phyloP scores from a whole-genome alignment of 768 basidiomycete species.

The Termitomyces sp. region DNA sequence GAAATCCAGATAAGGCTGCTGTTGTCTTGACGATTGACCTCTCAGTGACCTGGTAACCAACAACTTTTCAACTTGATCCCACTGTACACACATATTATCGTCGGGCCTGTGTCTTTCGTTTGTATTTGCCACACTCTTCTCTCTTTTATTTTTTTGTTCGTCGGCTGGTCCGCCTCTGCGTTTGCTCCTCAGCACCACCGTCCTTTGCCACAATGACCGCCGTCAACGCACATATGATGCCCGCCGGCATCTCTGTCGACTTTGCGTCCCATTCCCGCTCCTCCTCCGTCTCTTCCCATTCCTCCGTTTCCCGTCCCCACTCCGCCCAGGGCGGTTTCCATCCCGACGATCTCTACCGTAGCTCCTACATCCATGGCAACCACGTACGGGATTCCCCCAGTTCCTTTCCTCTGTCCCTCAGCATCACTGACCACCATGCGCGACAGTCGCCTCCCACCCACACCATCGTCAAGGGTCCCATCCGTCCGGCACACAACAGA shows the following conservation, averaged over 20 bases:
- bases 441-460: conserved; percentile 65
- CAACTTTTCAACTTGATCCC: conserved; percentile 17
- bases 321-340: conserved; percentile 66
- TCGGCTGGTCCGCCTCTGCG: conserved; percentile 56
- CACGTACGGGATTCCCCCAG: conserved; percentile 29
- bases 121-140: conserved; percentile 13
- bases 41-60: conserved; percentile 28
- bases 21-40: conserved; percentile 40
- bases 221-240: conserved; percentile 70
- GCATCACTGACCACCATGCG: neutral
- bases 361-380: conserved; percentile 47
- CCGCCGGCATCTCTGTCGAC: conserved; percentile 62
- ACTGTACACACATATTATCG: conserved; percentile 27
- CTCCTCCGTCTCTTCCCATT: conserved; percentile 70
- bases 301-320: conserved; percentile 68
- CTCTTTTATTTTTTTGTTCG: conserved; percentile 19
- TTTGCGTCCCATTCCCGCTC: conserved; percentile 76
- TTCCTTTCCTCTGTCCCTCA: neutral
- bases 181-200: conserved; percentile 28
- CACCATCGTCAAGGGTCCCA: conserved; percentile 69
- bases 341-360: conserved; percentile 67
- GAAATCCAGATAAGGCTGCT: conserved; percentile 2
- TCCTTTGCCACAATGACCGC: conserved; percentile 55
- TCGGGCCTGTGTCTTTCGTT: conserved; percentile 26
- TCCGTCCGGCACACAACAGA: conserved; percentile 70